Conservation (phyloP, 176 grass and related monocot genomes). For the Cocos nucifera region DNA sequence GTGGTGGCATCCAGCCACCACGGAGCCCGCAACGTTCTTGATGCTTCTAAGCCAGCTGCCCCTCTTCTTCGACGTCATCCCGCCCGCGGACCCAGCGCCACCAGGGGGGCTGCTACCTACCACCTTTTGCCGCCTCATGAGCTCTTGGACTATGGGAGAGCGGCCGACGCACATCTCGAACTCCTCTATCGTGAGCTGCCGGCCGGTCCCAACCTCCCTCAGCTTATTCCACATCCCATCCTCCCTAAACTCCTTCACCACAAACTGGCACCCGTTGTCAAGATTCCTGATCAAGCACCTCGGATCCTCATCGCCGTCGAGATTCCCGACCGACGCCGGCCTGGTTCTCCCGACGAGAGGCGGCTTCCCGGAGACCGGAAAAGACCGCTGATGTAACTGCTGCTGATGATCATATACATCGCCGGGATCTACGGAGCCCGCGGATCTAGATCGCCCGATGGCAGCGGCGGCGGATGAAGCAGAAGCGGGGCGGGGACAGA, state of each 20-base stretch:
- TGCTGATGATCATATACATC: background rate
- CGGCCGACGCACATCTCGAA: conserved; percentile 85
- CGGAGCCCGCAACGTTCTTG: conserved; percentile 40
- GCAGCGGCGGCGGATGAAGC: background rate
- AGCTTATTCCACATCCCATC: conserved; percentile 32
- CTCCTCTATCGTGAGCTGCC: conserved; percentile 79
- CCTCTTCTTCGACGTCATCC: conserved; percentile 35
- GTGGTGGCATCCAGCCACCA: conserved; percentile 22
- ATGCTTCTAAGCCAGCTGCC: conserved; percentile 58
- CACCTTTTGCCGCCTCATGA: conserved; percentile 67
- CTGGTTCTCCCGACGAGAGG: conserved; percentile 36
- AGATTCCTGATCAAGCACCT: conserved; percentile 85
- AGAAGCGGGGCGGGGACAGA: background rate
- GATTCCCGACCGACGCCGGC: conserved; percentile 34
- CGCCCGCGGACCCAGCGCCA: conserved; percentile 13
- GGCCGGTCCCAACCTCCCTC: conserved; percentile 59
- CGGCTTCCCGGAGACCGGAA: conserved; percentile 26
- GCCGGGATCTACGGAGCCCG: conserved; percentile 23
- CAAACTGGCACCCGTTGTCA: conserved; percentile 73
- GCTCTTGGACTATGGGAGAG: conserved; percentile 91
- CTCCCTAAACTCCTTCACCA: conserved; percentile 51
- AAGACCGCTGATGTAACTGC: conserved; percentile 4
- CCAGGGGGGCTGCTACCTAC: conserved; percentile 6
- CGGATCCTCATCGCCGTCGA: conserved; percentile 24
- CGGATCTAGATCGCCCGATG: conserved; percentile 60